Base-by-base conservation (phyloP, 73 alveolate species). In the Stentor coeruleus region DNA sequence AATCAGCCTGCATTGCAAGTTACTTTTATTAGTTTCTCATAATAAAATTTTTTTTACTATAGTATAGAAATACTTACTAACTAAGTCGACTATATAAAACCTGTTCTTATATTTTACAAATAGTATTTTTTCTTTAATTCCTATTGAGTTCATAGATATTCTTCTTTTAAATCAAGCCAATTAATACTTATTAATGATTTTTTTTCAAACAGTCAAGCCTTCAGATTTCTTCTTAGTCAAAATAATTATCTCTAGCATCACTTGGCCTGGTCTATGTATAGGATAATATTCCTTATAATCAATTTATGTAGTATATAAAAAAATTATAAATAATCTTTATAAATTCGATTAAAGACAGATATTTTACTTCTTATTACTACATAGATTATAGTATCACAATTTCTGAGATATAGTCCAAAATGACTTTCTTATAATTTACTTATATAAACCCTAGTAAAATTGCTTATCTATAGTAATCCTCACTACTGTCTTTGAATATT, bases 161-260 rank as follows among this genome's bases (percentile, higher is more conserved):
- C 91, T 87, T 58, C 99, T 99, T 86, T 86, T 86, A 1, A 95
- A 98, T 76, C 99, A 76, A 3, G 99, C 99, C n/a, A 86, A 86
- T 87, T 95, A 94, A 0, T 85, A 87, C 88, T 93, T 94, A 59
- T 88, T 86, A 28, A 92, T 86, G 75, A 85, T 73, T 86, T 87
- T 36, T 90, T 87, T 77, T 86, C 90, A 40, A 95, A 81, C 58
- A 87, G 85, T 60, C 89, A 91, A 74, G 91, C 89, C 42, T 95
- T 92, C 59, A 92, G 83, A 31, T 58, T 77, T 88, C 89, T 84
- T 91, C 85, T 96, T 96, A 30, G 99, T 98, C 81, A 96, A 80
- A 57, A 96, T 83, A 2, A 97, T 93, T 74, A 95, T 87, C 33
- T 99, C 99, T 33, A 98, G 94, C 31, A 99, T 98, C 81, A 95